Conservation (phyloP, 2,329 filamentous ascomycete species). For the Ascochyta fabae region DNA sequence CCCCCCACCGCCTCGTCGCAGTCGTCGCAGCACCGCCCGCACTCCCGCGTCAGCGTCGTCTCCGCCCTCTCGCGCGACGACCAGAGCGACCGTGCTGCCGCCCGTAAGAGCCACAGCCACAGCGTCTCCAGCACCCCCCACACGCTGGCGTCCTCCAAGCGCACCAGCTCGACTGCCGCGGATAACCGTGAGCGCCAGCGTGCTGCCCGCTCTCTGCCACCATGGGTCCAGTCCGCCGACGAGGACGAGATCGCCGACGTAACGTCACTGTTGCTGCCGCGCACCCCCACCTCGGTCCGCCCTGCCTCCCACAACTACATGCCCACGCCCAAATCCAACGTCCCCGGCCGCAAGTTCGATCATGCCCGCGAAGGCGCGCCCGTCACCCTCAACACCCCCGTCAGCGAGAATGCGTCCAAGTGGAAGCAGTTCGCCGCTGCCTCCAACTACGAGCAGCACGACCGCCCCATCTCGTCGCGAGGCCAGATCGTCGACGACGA, state of each 20-base stretch:
- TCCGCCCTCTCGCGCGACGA: constrained; percentile 36
- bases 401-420: constrained; percentile 46
- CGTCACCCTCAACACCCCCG: constrained; percentile 43
- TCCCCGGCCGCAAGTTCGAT: constrained; percentile 49
- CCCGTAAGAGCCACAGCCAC: constrained; percentile 42
- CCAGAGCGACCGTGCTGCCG: constrained; percentile 31
- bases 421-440: constrained; percentile 49
- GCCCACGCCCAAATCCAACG: constrained; percentile 48
- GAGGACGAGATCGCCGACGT: constrained; percentile 44
- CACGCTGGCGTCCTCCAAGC: constrained; percentile 46
- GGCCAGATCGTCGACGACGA: constrained; percentile 50
- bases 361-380: constrained; percentile 48
- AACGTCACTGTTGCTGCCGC: constrained; percentile 42
- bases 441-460: constrained; percentile 35
- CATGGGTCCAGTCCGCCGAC: constrained; percentile 49
- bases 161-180: constrained; percentile 33
- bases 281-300: constrained; percentile 42
- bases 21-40: constrained; percentile 38
- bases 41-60: constrained; percentile 39
- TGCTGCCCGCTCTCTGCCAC: constrained; percentile 45
- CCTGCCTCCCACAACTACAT: constrained; percentile 48
- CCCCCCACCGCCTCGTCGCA: constrained; percentile 41
- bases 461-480: constrained; percentile 36
- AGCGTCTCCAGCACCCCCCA: constrained; percentile 45
- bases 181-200: constrained; percentile 45